phyloP scores from a whole-genome alignment of 805 yeast genomes.

The Candida schatavii region DNA sequence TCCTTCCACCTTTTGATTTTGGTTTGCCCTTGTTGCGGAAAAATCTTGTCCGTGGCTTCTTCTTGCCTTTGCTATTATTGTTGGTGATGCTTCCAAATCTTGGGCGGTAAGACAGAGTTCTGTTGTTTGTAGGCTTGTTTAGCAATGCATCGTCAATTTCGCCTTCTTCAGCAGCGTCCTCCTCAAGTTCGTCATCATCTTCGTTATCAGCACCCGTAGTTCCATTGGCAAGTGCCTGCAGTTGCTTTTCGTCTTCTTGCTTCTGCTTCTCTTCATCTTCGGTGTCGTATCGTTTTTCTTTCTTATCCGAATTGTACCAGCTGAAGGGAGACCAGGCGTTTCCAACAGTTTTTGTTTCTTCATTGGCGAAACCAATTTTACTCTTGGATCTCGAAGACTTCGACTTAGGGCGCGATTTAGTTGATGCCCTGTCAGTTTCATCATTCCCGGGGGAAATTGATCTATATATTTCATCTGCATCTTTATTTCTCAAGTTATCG shows the following conservation, averaged over 20 bases:
- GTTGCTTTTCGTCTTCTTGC: background rate
- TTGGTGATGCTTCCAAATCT: background rate
- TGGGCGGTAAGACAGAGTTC: background rate
- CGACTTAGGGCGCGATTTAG: background rate
- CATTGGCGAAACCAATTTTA: constrained; percentile 4
- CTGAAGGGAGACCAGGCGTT: constrained; percentile 33
- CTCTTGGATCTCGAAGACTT: background rate
- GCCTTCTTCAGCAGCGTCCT: background rate
- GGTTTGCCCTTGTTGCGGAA: constrained; percentile 1
- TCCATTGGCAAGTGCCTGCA: background rate
- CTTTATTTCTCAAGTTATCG: constrained; percentile 4
- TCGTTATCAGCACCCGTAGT: background rate
- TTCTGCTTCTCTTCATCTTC: constrained; percentile 24
- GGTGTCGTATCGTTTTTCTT: constrained; percentile 28
- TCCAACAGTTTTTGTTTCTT: constrained; percentile 17
- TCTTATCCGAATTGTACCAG: constrained; percentile 23
- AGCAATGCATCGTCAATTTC: constrained; percentile 1
- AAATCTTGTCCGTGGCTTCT: background rate
- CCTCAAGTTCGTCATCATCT: background rate
- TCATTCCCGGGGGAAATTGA: constrained; percentile 7
- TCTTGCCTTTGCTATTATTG: background rate
- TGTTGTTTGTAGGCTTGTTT: background rate
- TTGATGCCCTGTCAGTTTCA: background rate
- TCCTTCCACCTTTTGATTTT: background rate
- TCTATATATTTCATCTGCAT: constrained; percentile 14